Percentiles rank a stretch among this genome's conserved stretches.
Evolutionary conservation across 139 green algal genomes (phyloP).

Genomic region (Haematococcus sp.): DNA sequence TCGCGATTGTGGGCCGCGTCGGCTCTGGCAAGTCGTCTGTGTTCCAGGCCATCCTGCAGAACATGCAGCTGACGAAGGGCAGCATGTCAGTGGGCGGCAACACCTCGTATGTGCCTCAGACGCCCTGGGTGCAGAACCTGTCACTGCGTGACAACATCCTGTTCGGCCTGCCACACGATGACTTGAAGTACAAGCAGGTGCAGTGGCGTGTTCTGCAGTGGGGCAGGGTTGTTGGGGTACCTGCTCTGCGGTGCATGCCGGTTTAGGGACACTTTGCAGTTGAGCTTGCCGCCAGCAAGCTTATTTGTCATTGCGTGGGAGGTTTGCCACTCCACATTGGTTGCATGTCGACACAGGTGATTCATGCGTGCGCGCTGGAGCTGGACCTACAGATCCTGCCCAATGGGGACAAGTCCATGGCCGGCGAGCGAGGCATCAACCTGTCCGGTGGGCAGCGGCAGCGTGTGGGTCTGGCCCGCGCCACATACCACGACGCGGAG

Average conservation of each 20-base stretch:
- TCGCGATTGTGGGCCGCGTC: slow-evolving; percentile 58
- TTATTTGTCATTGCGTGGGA: too few relatives aligned
- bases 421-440: slow-evolving; percentile 71
- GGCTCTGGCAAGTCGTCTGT: slow-evolving; percentile 48
- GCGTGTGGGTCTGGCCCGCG: slow-evolving; percentile 55
- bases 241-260: not conserved
- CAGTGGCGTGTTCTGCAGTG: too few relatives aligned
- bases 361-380: slow-evolving; percentile 54
- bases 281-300: too few relatives aligned
- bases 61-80: slow-evolving; percentile 43
- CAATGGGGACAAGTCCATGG: slow-evolving; percentile 50
- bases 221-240: not conserved
- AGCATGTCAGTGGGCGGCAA: slow-evolving; percentile 22
- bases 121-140: slow-evolving; percentile 76
- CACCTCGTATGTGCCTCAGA: slow-evolving; percentile 53
- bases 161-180: slow-evolving; percentile 57
- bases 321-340: too few relatives aligned
- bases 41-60: slow-evolving; percentile 55
- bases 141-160: slow-evolving; percentile 68
- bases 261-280: not conserved
- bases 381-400: slow-evolving; percentile 51
- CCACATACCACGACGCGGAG: slow-evolving; percentile 55
- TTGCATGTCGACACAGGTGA: too few relatives aligned
- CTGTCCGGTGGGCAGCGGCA: slow-evolving; percentile 64
- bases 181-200: slow-evolving; percentile 49